Evolutionary conservation across 1,284 basidiomycete genomes (phyloP), one percentile per base, ranked within the genome.

Genomic region (Sanguinoderma infundibulare): DNA sequence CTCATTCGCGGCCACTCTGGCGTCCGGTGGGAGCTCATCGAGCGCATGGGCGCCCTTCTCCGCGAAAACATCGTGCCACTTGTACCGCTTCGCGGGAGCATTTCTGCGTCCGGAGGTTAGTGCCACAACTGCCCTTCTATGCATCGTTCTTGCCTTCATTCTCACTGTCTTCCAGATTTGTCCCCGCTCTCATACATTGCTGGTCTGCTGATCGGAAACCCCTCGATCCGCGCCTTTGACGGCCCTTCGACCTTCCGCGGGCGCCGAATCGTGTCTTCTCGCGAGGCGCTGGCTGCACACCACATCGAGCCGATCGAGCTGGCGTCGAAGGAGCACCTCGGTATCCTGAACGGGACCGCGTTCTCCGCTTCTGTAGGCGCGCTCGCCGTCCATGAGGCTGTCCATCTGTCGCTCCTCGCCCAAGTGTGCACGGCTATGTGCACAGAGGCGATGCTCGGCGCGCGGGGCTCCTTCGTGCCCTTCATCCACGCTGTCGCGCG

Each of bases 1-100:
- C 84, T 95, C 55, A 85, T 94, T 55, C 87, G 93, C 17, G 94
- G 92, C 0, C 94, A 96, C 76, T 94, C 91, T 36, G 94, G 91
- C 50, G 89, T 96, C 8, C 84, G 94, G 26, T 90, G 89, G 83
- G 86, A 90, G 65, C 84, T 96, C 39, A 84, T 96, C 59, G 83
- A 94, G 72, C 88, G 87, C 70, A 92, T 96, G 86, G 84, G 83
- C 60, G 82, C 85, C 36, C 83, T 95, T 55, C 83, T 96, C 55
- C 77, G 81, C 49, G 85, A 87, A 64, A 87, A 92, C 67, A 84
- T 96, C 68, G 92, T 88, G 0, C 93, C 94, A 0, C 77, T 95
- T 28, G 91, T 96, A 3, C 93, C 93, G n/a, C 79, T 95, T 5
- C 85, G 94, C 9, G 91, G 92, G 30, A 91, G 86, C 63, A 91